phyloP scores from a whole-genome alignment of 495 filamentous ascomycete species.

The Neurospora sp. region DNA sequence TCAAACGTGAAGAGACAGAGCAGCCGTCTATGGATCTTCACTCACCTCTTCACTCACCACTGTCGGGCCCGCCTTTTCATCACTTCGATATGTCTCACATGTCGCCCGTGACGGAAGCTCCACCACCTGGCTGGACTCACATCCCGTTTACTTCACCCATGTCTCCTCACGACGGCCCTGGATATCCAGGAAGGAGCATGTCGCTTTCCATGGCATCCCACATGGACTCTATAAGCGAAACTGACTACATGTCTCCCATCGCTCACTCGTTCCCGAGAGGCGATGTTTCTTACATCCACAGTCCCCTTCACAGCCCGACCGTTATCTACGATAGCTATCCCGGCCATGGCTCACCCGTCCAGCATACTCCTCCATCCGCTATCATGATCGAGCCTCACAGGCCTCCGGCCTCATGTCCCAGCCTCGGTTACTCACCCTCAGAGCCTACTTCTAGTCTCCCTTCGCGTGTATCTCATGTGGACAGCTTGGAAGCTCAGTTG shows the following conservation, averaged over 20 bases:
- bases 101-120: conserved; percentile 23
- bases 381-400: conserved; percentile 41
- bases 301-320: conserved; percentile 40
- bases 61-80: conserved; percentile 22
- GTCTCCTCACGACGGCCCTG: conserved; percentile 11
- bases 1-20: conserved; percentile 6
- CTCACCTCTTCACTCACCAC: background rate
- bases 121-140: conserved; percentile 23
- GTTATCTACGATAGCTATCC: conserved; percentile 42
- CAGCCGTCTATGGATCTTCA: conserved; percentile 8
- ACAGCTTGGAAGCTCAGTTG: conserved; percentile 34
- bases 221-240: conserved; percentile 42
- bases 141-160: conserved; percentile 21
- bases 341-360: conserved; percentile 33
- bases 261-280: conserved; percentile 40
- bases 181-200: conserved; percentile 16
- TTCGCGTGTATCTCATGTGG: conserved; percentile 30
- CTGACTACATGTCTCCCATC: conserved; percentile 45
- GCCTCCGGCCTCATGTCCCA: conserved; percentile 41
- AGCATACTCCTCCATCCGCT: conserved; percentile 41
- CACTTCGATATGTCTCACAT: conserved; percentile 28
- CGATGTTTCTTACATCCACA: conserved; percentile 25
- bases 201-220: conserved; percentile 26
- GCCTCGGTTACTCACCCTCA: conserved; percentile 36
- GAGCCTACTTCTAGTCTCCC: conserved; percentile 38